A percentile compares a stretch with the other conserved stretches of the same genome.
Evolutionary conservation across 176 grass and related monocot genomes (phyloP).

Genomic region (Pontederia paniculata): DNA sequence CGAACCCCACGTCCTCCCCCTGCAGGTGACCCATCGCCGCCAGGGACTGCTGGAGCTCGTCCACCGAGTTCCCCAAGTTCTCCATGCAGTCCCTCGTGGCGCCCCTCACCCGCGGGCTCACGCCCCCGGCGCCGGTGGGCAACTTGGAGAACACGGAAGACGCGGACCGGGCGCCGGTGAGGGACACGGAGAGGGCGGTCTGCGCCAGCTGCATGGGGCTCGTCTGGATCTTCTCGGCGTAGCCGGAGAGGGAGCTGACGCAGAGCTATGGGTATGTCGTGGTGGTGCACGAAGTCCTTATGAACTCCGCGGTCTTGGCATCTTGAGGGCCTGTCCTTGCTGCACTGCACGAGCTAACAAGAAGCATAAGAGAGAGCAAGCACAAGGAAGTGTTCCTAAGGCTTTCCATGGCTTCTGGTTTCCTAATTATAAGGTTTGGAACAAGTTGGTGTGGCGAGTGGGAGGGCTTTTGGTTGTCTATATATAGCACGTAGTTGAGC

Average conservation of each 20-base stretch:
- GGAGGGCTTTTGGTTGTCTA: no score
- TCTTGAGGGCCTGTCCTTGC: slow-evolving; percentile 2
- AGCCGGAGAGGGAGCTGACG: slow-evolving; percentile 14
- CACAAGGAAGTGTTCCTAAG: no score
- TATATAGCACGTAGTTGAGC: no score
- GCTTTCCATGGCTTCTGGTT: no score
- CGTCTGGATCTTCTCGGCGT: slow-evolving; percentile 12
- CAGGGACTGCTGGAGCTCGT: slow-evolving; percentile 31
- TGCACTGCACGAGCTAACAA: background rate
- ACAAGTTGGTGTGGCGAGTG: no score
- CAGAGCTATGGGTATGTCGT: slow-evolving; percentile 18
- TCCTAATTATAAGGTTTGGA: no score
- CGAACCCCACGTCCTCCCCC: slow-evolving; percentile 17
- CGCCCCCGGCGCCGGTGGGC: background rate
- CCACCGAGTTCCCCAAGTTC: slow-evolving; percentile 40
- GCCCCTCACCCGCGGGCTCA: slow-evolving; percentile 23
- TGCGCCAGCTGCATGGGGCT: slow-evolving; percentile 10
- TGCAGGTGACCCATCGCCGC: slow-evolving; percentile 30
- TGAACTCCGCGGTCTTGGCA: slow-evolving; percentile 14
- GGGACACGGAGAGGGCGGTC: slow-evolving; percentile 14
- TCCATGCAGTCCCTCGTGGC: slow-evolving; percentile 45
- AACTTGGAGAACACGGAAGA: background rate
- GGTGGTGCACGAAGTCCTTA: slow-evolving; percentile 14
- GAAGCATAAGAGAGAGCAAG: no score
- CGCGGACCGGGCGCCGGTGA: slow-evolving; percentile 8